Conservation (phyloP, 768 basidiomycete species). For the Tephrocybe sp. region DNA sequence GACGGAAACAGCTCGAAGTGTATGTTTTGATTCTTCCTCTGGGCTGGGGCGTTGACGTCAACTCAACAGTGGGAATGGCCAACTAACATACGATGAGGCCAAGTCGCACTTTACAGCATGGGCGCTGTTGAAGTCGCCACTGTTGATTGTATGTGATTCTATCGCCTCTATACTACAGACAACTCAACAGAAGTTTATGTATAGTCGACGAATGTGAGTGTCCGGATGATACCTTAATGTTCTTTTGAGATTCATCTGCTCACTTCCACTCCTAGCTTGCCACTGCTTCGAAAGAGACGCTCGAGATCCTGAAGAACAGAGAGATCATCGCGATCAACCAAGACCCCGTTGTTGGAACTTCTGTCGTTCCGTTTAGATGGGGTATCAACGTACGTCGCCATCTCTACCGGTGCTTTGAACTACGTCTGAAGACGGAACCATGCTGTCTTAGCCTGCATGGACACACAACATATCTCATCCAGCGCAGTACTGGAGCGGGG, state of each 20-base stretch:
- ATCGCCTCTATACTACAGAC: not conserved
- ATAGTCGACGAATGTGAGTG: constrained; percentile 18
- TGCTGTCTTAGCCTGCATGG: constrained; percentile 40
- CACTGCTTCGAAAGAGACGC: constrained; percentile 44
- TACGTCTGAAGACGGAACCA: no score
- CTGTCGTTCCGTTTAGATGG: constrained; percentile 69
- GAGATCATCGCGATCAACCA: constrained; percentile 73
- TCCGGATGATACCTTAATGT: no score
- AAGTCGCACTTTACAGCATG: constrained; percentile 76
- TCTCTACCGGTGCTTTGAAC: not conserved
- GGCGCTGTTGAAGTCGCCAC: constrained; percentile 67
- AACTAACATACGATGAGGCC: constrained; percentile 58
- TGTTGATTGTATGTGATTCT: constrained; percentile 38
- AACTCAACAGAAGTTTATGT: not conserved
- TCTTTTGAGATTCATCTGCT: not conserved
- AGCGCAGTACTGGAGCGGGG: constrained; percentile 68
- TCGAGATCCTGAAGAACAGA: constrained; percentile 59
- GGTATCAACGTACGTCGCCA: constrained; percentile 52
- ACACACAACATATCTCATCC: constrained; percentile 46
- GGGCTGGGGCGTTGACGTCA: not conserved
- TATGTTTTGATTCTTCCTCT: constrained; percentile 22
- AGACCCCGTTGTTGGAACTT: constrained; percentile 61
- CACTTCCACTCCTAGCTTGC: constrained; percentile 33
- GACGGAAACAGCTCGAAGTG: constrained; percentile 50
- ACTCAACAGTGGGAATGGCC: constrained; percentile 56